Evolutionary conservation across 805 yeast genomes (phyloP).

Genomic region (Debaryomyces hansenii): DNA sequence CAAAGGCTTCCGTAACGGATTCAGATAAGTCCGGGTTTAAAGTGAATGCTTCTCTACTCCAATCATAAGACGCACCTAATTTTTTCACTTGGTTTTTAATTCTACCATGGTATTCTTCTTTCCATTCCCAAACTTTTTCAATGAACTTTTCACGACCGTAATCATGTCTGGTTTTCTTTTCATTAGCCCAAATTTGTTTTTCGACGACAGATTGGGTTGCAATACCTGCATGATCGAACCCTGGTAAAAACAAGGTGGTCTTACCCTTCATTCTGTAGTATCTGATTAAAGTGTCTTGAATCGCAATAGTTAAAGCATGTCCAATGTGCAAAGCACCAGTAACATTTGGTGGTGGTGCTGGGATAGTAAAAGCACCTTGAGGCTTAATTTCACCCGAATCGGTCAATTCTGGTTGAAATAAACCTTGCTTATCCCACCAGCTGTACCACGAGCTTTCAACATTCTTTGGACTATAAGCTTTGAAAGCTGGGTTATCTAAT

Average conservation of each 20-base stretch:
- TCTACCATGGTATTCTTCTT: conserved; percentile 84
- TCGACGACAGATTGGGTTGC: conserved; percentile 98
- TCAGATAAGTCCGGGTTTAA: conserved; percentile 73
- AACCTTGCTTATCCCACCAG: conserved; percentile 93
- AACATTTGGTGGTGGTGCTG: conserved; percentile 99
- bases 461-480: conserved; percentile 88
- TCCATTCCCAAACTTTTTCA: conserved; percentile 97
- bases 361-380: conserved; percentile 84
- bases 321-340: conserved; percentile 99
- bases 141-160: conserved; percentile 89
- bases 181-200: conserved; percentile 87
- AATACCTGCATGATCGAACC: conserved; percentile 99
- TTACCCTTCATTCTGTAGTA: conserved; percentile 97
- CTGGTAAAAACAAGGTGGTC: conserved; percentile 90
- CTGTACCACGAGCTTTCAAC: conserved; percentile 97
- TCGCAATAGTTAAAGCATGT: conserved; percentile 92
- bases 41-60: conserved; percentile 94
- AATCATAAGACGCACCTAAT: conserved; percentile 96
- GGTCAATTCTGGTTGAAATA: conserved; percentile 82
- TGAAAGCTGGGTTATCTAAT: conserved; percentile 88
- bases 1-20: conserved; percentile 90
- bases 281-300: conserved; percentile 91
- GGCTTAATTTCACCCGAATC: conserved; percentile 74
- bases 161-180: conserved; percentile 90
- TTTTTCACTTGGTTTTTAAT: conserved; percentile 82